These are phyloP conservation scores for Stachybotrys chlorohalonatus DNA, from an alignment of 2,329 filamentous ascomycete species.

Conservation along the genomic window DNA sequence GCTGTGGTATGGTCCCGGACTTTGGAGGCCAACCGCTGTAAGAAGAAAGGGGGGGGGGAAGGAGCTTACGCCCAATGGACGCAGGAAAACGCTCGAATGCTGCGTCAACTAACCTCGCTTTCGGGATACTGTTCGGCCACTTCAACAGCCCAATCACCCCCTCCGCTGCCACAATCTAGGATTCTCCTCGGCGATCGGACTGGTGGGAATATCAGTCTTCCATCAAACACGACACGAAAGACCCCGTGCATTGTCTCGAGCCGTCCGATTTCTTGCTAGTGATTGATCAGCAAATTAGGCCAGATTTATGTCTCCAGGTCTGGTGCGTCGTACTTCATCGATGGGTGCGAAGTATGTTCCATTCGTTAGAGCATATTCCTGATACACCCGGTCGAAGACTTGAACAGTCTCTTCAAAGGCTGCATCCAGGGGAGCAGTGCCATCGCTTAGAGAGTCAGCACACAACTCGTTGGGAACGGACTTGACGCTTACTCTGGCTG, in stretches of 20 bases:
- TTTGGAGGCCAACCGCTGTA: background rate
- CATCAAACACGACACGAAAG: conserved; percentile 55
- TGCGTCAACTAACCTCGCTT: conserved; percentile 47
- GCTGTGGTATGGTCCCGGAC: background rate
- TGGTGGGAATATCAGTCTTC: conserved; percentile 61
- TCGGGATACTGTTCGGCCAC: conserved; percentile 55
- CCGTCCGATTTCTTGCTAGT: conserved; percentile 59
- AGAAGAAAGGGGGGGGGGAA: background rate
- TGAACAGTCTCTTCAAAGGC: conserved; percentile 49
- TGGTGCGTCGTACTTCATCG: conserved; percentile 50
- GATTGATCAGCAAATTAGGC: conserved; percentile 1
- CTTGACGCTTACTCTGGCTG: conserved; percentile 19
- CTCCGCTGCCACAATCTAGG: conserved; percentile 65
- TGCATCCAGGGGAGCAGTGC: conserved; percentile 46
- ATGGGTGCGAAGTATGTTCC: conserved; percentile 58
- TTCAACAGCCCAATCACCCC: conserved; percentile 61
- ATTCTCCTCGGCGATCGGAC: conserved; percentile 47
- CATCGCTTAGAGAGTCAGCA: conserved; percentile 29
- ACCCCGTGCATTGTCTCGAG: conserved; percentile 55
- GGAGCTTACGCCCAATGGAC: background rate
- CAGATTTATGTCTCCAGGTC: background rate
- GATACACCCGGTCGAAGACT: conserved; percentile 56
- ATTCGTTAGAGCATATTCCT: conserved; percentile 57
- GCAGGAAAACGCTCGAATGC: background rate
- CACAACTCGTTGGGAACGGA: background rate